Base-by-base conservation (phyloP, 1,284 basidiomycete genomes). In the Malassezia japonica region DNA sequence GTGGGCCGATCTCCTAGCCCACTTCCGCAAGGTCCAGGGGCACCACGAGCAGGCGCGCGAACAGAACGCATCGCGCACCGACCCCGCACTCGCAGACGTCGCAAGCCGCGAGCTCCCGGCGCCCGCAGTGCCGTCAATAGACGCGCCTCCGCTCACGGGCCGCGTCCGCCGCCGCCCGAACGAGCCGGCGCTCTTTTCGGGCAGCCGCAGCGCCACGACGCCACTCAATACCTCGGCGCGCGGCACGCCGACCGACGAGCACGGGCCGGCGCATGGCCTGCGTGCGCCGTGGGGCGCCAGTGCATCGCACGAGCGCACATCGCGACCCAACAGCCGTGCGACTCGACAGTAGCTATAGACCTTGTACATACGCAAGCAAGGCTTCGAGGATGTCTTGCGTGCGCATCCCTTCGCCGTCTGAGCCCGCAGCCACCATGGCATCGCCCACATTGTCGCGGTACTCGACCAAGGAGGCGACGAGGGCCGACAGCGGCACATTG, bases 1-100 rank as follows among this genome's bases (percentile, higher is more conserved):
- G 27, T 72, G 70, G 70, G 50, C 42, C 28, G 70, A 72, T 41
- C 46, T 72, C 34, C 55, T 71, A 16, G 55, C 59, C 18, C 65
- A 70, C 48, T 70, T 72, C 46, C 56, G 65, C 32, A 36, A 63
- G n/a, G 59, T 64, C 5, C 70, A 72, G 55, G 46, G 52, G 37
- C 62, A 64, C 35, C 67, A 71, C 43, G 70, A 72, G 46, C 55
- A 60, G n/a, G 54, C 56, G 6, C 51, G 59, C n/a, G 37, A 57
- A 10, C 52, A 57, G 18, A n/a, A n/a, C 20, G 18, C 32, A 34
- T 3, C 23, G 42, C 48, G 48, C 36, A 21, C 24, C 15, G 38
- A 40, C n/a, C 16, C 38, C 28, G 13, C 37, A 31, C 10, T 10
- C 28, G 15, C 31, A n/a, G 32, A 42, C 16, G 18, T 23, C 42